Evolutionary conservation across 2,329 filamentous ascomycete genomes (phyloP).

Genomic region (Penicillium sp.): DNA sequence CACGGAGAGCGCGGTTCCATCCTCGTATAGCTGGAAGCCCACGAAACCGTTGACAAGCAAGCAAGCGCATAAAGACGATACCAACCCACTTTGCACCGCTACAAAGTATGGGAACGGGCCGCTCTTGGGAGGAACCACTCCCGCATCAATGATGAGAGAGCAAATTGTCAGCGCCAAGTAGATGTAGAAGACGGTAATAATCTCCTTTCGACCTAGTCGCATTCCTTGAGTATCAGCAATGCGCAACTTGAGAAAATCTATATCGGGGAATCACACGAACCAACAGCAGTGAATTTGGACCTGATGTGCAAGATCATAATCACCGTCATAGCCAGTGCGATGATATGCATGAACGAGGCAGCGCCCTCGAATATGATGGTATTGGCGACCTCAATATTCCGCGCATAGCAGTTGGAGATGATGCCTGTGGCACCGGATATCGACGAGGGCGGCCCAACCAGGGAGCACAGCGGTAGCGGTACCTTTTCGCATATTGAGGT

Average conservation of each 20-base stretch:
- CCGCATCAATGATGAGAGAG: conserved; percentile 87
- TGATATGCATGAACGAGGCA: conserved; percentile 86
- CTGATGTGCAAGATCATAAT: conserved; percentile 97
- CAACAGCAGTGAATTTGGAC: conserved; percentile 97
- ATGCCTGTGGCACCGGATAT: conserved; percentile 74
- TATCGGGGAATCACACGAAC: conserved; percentile 50
- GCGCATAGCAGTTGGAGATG: conserved; percentile 85
- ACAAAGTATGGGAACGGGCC: conserved; percentile 86
- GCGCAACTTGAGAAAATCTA: neutral
- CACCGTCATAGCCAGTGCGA: conserved; percentile 85
- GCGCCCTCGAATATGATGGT: conserved; percentile 97
- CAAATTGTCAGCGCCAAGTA: conserved; percentile 87
- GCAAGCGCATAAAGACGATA: conserved; percentile 82
- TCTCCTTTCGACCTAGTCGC: conserved; percentile 61
- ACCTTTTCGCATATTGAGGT: conserved; percentile 79
- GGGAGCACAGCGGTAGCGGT: conserved; percentile 80
- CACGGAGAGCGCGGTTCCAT: conserved; percentile 87
- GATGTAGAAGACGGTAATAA: conserved; percentile 92
- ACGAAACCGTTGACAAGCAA: conserved; percentile 97
- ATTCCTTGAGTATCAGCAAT: conserved; percentile 8
- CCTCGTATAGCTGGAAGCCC: conserved; percentile 96
- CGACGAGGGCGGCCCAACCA: conserved; percentile 65
- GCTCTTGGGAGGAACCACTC: conserved; percentile 81
- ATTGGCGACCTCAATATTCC: conserved; percentile 93
- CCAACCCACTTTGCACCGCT: conserved; percentile 78